Conservation (phyloP, 2,329 filamentous ascomycete species). For the Ciborinia camelliae region DNA sequence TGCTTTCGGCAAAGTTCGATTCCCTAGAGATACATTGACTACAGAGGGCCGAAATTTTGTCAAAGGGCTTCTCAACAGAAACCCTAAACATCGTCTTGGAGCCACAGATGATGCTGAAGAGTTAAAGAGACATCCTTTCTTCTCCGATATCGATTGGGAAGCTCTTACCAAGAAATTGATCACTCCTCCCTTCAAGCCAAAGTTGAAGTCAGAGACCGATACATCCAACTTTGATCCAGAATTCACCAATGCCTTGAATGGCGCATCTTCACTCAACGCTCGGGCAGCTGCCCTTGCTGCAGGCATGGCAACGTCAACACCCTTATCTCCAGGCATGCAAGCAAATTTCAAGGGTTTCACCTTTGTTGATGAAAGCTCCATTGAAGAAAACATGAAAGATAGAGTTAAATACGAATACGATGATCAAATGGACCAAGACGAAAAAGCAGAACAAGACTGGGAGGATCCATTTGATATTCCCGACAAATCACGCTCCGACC, state of each 20-base stretch:
- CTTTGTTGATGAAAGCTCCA: slow-evolving; percentile 94
- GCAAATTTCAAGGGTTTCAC: slow-evolving; percentile 99
- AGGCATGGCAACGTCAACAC: slow-evolving; percentile 85
- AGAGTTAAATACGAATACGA: slow-evolving; percentile 51
- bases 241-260: slow-evolving; percentile 91
- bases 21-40: slow-evolving; percentile 90
- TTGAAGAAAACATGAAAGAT: slow-evolving; percentile 77
- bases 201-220: slow-evolving; percentile 91
- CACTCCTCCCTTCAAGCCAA: slow-evolving; percentile 95
- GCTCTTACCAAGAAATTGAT: slow-evolving; percentile 85
- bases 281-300: slow-evolving; percentile 81
- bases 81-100: slow-evolving; percentile 91
- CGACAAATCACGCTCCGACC: slow-evolving; percentile 46
- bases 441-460: slow-evolving; percentile 44
- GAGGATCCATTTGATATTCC: slow-evolving; percentile 44
- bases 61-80: slow-evolving; percentile 93
- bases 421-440: slow-evolving; percentile 55
- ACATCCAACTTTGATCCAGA: slow-evolving; percentile 98
- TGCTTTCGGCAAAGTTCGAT: slow-evolving; percentile 95
- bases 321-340: slow-evolving; percentile 90
- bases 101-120: slow-evolving; percentile 90
- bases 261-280: slow-evolving; percentile 83
- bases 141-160: slow-evolving; percentile 89
- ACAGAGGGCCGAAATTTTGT: slow-evolving; percentile 96
- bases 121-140: slow-evolving; percentile 91